These are phyloP conservation scores for Crithidia brevicula DNA, from an alignment of 208 protist species.

Conservation along the genomic window DNA sequence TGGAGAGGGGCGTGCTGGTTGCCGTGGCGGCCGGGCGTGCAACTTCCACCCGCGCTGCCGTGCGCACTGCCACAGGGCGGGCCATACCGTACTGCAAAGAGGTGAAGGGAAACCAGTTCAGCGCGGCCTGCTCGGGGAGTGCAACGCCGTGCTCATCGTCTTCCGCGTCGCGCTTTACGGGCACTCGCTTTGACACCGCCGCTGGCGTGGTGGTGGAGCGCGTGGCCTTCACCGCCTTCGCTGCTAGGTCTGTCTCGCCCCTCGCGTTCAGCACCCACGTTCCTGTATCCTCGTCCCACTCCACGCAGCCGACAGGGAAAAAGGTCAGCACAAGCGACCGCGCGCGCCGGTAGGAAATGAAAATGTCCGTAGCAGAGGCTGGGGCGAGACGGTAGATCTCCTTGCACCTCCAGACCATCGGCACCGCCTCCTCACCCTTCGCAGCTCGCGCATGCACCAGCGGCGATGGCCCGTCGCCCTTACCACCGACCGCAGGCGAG, in stretches of 20 bases:
- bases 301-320: conserved; percentile 29
- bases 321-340: conserved; percentile 36
- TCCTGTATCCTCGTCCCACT: conserved; percentile 18
- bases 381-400: conserved; percentile 39
- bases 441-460: neutral
- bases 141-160: neutral
- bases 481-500: no score
- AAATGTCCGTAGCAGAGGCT: conserved; percentile 36
- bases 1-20: neutral
- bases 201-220: neutral
- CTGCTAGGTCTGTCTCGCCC: conserved; percentile 28
- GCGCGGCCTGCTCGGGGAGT: neutral
- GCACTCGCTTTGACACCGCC: neutral
- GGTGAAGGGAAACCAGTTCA: conserved; percentile 35
- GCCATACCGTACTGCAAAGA: conserved; percentile 64
- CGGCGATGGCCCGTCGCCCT: neutral
- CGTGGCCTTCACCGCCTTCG: conserved; percentile 12
- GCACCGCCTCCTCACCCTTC: neutral
- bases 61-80: conserved; percentile 20
- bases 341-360: conserved; percentile 43
- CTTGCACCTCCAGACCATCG: conserved; percentile 26
- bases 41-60: conserved; percentile 24
- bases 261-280: conserved; percentile 29
- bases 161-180: neutral
- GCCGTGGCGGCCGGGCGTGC: neutral